Evolutionary conservation across 225 moss, liverwort and hornwort genomes (phyloP), one percentile per base, ranked within the genome.

Genomic region (Lunularia cruciata): DNA sequence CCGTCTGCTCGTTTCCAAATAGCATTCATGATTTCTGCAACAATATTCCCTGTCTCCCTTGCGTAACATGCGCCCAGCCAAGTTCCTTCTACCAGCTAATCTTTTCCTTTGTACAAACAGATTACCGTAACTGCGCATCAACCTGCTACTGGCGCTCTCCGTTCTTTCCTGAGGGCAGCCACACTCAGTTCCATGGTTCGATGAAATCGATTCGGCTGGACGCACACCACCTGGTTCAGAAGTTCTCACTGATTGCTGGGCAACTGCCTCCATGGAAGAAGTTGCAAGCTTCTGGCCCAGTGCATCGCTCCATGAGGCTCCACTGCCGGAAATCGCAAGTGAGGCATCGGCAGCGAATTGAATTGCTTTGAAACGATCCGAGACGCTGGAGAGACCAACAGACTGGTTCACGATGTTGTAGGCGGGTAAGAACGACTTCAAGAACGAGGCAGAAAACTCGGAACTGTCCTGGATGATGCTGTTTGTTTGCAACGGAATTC

Each of bases 261-360:
- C n/a, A 7, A 1, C 36, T 20, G 1, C 40, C 19, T 63, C 47
- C 5, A 12, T 60, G 3, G 48, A 65, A 11, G 20, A 55, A 1
- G 38, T 53, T 9, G 7, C 63, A 3, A 81, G 69, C 73, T 61
- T 57, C 28, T 73, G 73, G 5, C 58, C 26, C 1, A 81, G 76
- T 2, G 81, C 81, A 40, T 73, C 76, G 55, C 81, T 81, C 81
- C 81, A 81, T 13, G 36, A 40, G 34, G 76, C 49, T 66, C 76
- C 81, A 31, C 64, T 53, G n/a, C 73, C 81, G 16, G 69, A 69
- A 0, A 73, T 40, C 19, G 81, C 81, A 0, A 81, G 76, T 2
- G 81, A 76, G 0, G 81, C 81, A 60, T 81, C 73, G 7, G 81
- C 76, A 0, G 81, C 81, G 32, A 76, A 77, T 54, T 58, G 76